Conservation (phyloP, 2,329 filamentous ascomycete genomes). For the Camillea tinctor region DNA sequence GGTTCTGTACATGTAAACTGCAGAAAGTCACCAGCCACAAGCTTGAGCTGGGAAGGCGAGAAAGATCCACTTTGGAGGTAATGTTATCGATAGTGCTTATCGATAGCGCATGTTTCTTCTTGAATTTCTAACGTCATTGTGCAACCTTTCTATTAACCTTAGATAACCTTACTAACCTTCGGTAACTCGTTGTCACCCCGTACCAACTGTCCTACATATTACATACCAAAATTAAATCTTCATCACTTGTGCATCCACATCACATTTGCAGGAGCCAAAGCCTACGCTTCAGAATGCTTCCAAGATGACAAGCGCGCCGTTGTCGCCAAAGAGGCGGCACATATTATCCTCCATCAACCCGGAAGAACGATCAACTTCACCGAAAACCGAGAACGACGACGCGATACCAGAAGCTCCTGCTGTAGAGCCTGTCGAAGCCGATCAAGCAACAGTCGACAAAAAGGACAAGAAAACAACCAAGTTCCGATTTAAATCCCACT, state of each 20-base stretch:
- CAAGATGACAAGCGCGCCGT: slow-evolving; percentile 28
- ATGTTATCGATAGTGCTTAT: not conserved
- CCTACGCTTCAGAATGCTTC: slow-evolving; percentile 17
- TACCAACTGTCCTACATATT: slow-evolving; percentile 16
- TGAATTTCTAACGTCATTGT: slow-evolving; percentile 1
- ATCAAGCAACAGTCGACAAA: slow-evolving; percentile 13
- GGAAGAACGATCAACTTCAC: slow-evolving; percentile 20
- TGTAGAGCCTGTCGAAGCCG: slow-evolving; percentile 12
- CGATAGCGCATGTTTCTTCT: not conserved
- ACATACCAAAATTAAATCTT: too few species aligned
- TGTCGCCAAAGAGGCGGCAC: slow-evolving; percentile 35
- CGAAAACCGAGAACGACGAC: slow-evolving; percentile 11
- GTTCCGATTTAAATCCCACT: slow-evolving; percentile 44
- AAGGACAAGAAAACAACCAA: slow-evolving; percentile 30
- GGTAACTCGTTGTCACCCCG: too few species aligned
- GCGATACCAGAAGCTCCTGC: slow-evolving; percentile 9
- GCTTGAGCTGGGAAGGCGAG: not conserved
- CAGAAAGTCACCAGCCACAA: not conserved
- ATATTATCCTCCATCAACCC: slow-evolving; percentile 35
- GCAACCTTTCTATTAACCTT: not conserved
- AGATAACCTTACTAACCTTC: too few species aligned
- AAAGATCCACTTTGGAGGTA: not conserved
- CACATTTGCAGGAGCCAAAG: not conserved
- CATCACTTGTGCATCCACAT: not conserved
- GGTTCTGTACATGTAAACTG: too few species aligned